phyloP scores from a whole-genome alignment of 2,329 filamentous ascomycete species.

The Fusarium nematophilum region DNA sequence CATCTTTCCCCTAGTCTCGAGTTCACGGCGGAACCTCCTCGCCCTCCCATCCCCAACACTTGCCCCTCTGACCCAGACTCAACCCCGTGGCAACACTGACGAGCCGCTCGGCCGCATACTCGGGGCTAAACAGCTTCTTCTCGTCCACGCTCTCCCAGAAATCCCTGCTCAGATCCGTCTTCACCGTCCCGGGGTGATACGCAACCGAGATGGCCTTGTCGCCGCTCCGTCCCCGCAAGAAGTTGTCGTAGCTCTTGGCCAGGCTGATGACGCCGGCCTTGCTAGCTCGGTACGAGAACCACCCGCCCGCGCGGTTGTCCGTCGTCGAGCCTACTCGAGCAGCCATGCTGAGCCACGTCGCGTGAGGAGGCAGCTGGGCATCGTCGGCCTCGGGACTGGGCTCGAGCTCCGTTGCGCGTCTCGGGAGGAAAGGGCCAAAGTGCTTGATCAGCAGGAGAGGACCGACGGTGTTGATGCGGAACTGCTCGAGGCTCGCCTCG shows the following conservation, averaged over 20 bases:
- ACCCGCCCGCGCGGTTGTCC: slow-evolving; percentile 80
- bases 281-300: slow-evolving; percentile 83
- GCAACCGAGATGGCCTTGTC: slow-evolving; percentile 74
- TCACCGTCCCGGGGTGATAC: slow-evolving; percentile 85
- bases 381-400: slow-evolving; percentile 28
- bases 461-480: slow-evolving; percentile 78
- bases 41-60: slow-evolving; percentile 77
- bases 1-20: neutral
- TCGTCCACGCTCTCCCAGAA: slow-evolving; percentile 76
- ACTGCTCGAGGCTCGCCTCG: slow-evolving; percentile 71
- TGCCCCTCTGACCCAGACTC: slow-evolving; percentile 64
- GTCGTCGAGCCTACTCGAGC: slow-evolving; percentile 80
- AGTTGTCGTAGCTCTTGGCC: slow-evolving; percentile 77
- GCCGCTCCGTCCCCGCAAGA: slow-evolving; percentile 66
- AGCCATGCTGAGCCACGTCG: slow-evolving; percentile 80
- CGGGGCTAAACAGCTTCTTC: slow-evolving; percentile 72
- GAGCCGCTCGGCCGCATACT: slow-evolving; percentile 74
- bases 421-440: slow-evolving; percentile 76
- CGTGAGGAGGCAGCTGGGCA: slow-evolving; percentile 59
- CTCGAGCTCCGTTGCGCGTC: slow-evolving; percentile 58
- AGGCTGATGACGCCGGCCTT: slow-evolving; percentile 81
- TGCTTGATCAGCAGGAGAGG: slow-evolving; percentile 83
- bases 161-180: slow-evolving; percentile 76
- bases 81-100: slow-evolving; percentile 67
- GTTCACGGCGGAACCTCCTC: slow-evolving; percentile 57